Conservation (phyloP, 805 yeast genomes). For the Schizosaccharomyces osmophilus region DNA sequence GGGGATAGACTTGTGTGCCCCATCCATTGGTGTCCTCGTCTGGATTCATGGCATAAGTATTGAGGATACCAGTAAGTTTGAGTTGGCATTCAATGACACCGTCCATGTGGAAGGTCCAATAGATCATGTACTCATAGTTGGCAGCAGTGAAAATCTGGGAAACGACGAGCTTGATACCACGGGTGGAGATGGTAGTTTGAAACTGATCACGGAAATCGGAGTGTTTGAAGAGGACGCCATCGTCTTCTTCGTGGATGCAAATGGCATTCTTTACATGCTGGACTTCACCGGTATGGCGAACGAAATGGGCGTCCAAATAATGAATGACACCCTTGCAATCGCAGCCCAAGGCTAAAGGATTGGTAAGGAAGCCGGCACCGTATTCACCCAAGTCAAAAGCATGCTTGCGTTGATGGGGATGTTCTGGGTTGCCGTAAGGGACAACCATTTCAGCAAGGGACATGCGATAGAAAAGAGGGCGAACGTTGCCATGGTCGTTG, state of each 20-base stretch:
- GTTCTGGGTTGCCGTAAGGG: conserved; percentile 58
- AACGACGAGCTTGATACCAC: conserved; percentile 48
- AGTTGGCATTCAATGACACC: conserved; percentile 61
- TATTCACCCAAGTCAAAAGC: conserved; percentile 73
- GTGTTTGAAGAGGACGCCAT: conserved; percentile 55
- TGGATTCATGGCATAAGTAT: conserved; percentile 40
- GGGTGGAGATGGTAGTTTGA: conserved; percentile 39
- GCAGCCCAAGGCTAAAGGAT: conserved; percentile 54
- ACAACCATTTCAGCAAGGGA: conserved; percentile 66
- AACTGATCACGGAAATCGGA: conserved; percentile 56
- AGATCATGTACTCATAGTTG: conserved; percentile 63
- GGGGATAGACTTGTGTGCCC: conserved; percentile 63
- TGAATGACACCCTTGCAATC: conserved; percentile 74
- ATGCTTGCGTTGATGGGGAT: conserved; percentile 65
- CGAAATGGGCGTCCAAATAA: conserved; percentile 56
- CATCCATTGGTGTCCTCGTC: conserved; percentile 48
- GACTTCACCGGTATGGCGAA: conserved; percentile 43
- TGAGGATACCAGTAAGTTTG: conserved; percentile 60
- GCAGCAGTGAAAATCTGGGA: conserved; percentile 74
- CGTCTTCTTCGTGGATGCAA: conserved; percentile 72
- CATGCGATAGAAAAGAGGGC: conserved; percentile 57
- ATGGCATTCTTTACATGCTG: conserved; percentile 51
- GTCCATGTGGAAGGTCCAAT: conserved; percentile 65
- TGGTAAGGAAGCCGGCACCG: conserved; percentile 71
- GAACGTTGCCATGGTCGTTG: conserved; percentile 6